A percentile compares a stretch with the other conserved stretches of the same genome.
Conservation (phyloP, 352 stramenopile species). For the Paralagenidium karlingii region DNA sequence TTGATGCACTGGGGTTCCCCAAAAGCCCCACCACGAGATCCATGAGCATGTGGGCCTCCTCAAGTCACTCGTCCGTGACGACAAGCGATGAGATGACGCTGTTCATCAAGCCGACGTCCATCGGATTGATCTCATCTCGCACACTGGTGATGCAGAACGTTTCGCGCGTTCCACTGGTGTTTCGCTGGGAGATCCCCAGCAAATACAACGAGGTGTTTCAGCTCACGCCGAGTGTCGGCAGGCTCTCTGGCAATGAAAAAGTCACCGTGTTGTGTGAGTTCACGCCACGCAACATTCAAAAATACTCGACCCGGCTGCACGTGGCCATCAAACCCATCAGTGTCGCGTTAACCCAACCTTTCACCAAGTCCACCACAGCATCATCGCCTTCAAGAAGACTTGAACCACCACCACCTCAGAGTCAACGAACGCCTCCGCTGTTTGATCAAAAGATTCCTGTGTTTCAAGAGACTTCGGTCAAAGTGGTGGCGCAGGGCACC, state of each 20-base stretch:
- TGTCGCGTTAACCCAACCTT: constrained; percentile 15
- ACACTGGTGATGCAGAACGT: constrained; percentile 54
- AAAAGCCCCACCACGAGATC: background rate
- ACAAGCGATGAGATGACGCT: constrained; percentile 20
- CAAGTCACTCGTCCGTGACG: constrained; percentile 1
- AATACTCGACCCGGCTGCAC: constrained; percentile 60
- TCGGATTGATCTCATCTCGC: constrained; percentile 51
- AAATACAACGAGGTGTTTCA: constrained; percentile 47
- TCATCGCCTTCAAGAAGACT: too few relatives aligned
- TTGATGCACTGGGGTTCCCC: constrained; percentile 7
- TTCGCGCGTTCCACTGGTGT: constrained; percentile 80
- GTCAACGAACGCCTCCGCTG: background rate
- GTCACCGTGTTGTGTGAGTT: constrained; percentile 57
- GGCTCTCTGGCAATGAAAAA: constrained; percentile 75
- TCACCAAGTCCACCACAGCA: constrained; percentile 5
- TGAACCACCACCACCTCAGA: too few relatives aligned
- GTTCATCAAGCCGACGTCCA: constrained; percentile 75
- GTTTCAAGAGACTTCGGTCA: constrained; percentile 47
- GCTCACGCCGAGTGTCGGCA: constrained; percentile 49
- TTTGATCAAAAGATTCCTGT: constrained; percentile 20
- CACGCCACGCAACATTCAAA: constrained; percentile 51
- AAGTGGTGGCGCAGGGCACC: constrained; percentile 59
- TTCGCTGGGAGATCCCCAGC: constrained; percentile 54
- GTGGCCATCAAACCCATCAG: constrained; percentile 64
- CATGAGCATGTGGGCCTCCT: too few relatives aligned